These are phyloP conservation scores for Sporothrix variecibatus DNA, from an alignment of 2,329 filamentous ascomycete species.

Conservation along the genomic window DNA sequence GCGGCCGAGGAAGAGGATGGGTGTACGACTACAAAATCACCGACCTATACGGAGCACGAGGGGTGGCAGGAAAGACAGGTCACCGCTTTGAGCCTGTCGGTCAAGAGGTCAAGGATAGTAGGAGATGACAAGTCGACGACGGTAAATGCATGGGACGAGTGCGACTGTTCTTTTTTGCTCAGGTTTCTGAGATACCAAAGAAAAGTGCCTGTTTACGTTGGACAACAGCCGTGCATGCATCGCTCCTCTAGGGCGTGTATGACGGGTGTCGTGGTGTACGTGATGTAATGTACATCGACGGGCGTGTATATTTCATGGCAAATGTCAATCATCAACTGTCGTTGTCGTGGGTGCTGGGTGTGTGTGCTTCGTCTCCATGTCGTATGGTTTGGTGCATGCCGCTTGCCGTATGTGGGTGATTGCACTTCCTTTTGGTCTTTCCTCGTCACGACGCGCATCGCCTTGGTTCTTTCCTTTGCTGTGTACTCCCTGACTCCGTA, in stretches of 20 bases:
- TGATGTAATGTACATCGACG: neutral
- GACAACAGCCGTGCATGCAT: neutral
- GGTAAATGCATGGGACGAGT: neutral
- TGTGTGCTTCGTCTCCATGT: neutral
- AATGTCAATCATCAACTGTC: neutral
- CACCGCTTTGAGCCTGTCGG: neutral
- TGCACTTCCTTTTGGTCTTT: neutral
- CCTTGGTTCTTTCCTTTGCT: neutral
- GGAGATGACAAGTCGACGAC: neutral
- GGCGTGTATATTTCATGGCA: neutral
- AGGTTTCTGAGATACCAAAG: neutral
- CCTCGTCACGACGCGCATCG: neutral
- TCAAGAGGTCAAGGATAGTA: neutral
- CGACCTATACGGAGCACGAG: neutral
- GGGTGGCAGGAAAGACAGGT: neutral
- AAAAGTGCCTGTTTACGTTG: neutral
- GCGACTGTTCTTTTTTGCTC: neutral
- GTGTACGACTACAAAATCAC: neutral
- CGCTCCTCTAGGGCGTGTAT: neutral
- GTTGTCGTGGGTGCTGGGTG: neutral
- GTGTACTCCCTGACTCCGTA: no score
- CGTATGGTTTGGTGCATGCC: neutral
- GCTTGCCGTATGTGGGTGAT: constrained; percentile 3
- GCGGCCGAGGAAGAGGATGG: no score
- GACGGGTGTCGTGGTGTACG: neutral